Evolutionary conservation across 2,329 filamentous ascomycete species (phyloP), one percentile per base, ranked within the genome.

Genomic region (Fusarium tjaetaba): DNA sequence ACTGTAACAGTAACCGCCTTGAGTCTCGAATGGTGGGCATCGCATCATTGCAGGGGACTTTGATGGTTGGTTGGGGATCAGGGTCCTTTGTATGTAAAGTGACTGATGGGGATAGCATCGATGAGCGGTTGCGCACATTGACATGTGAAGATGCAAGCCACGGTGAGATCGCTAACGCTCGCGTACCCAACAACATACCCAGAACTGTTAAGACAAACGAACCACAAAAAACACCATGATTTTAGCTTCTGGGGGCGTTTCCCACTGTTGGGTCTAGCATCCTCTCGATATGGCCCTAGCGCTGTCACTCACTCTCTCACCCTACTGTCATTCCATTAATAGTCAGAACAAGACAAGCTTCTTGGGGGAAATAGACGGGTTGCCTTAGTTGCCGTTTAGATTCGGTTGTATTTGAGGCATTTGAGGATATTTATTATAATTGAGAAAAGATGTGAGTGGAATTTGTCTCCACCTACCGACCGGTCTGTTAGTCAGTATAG

Each of bases 61-160:
- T 55, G 56, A n/a, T 72, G 52, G 56, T 73, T 72, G 70, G 70
- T 66, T 62, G 65, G 46, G 55, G 70, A 26, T 49, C 51, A 53
- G 58, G 67, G 65, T 52, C 55, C 51, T 53, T 45, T 41, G 36
- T 63, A 28, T 51, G 24, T 45, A 20, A 48, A 63, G 52, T 63
- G 52, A 46, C 52, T 63, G 52, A 59, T 42, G 61, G 14, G 55
- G 56, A 64, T 38, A 51, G 28, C 42, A 20, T 63, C 34, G 30
- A 24, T 61, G 45, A 34, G 53, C 26, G 41, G 55, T 48, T 68
- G 46, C 53, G n/a, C 28, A 38, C n/a, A 42, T 26, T 49, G 36
- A 48, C 65, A 69, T 69, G 66, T 69, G 67, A 69, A 65, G 11
- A 42, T 34, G 39, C 43, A 69, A 63, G 66, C 51, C 45, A 65